A percentile compares a stretch with the other conserved stretches of the same genome.
Evolutionary conservation across 768 basidiomycete species (phyloP).

Genomic region (Suillus americanus): DNA sequence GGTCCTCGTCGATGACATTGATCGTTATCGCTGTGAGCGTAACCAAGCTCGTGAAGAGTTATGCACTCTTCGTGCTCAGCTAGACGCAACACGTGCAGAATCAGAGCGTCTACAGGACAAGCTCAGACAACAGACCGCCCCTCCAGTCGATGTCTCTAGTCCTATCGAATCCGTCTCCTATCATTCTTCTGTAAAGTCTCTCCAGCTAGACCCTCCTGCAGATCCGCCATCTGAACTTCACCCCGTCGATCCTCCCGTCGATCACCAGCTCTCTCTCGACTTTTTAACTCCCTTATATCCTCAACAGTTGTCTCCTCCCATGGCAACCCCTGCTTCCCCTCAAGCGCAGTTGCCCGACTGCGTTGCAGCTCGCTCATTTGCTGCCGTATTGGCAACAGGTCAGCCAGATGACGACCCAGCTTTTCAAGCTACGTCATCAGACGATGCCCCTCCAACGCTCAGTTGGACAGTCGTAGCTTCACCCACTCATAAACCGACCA

Average conservation of each 20-base stretch:
- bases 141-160: slow-evolving; percentile 8
- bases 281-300: slow-evolving; percentile 19
- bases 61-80: slow-evolving; percentile 31
- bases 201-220: slow-evolving; percentile 5
- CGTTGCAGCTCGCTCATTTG: slow-evolving; percentile 34
- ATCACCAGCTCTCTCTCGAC: slow-evolving; percentile 18
- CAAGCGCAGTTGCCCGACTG: slow-evolving; percentile 35
- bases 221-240: slow-evolving; percentile 13
- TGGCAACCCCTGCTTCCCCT: slow-evolving; percentile 33
- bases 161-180: slow-evolving; percentile 8
- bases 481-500: slow-evolving; percentile 16
- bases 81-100: slow-evolving; percentile 32
- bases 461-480: slow-evolving; percentile 25
- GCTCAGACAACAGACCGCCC: slow-evolving; percentile 13
- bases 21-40: slow-evolving; percentile 36
- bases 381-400: slow-evolving; percentile 31
- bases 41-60: slow-evolving; percentile 35
- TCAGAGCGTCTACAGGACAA: slow-evolving; percentile 31
- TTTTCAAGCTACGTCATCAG: slow-evolving; percentile 21
- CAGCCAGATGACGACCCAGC: slow-evolving; percentile 27
- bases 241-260: slow-evolving; percentile 9
- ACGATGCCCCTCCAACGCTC: slow-evolving; percentile 18
- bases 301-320: slow-evolving; percentile 21
- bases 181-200: slow-evolving; percentile 9
- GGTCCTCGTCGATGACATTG: slow-evolving; percentile 32